Evolutionary conservation across 1,284 basidiomycete species (phyloP).

Genomic region (Coniophora puteana): DNA sequence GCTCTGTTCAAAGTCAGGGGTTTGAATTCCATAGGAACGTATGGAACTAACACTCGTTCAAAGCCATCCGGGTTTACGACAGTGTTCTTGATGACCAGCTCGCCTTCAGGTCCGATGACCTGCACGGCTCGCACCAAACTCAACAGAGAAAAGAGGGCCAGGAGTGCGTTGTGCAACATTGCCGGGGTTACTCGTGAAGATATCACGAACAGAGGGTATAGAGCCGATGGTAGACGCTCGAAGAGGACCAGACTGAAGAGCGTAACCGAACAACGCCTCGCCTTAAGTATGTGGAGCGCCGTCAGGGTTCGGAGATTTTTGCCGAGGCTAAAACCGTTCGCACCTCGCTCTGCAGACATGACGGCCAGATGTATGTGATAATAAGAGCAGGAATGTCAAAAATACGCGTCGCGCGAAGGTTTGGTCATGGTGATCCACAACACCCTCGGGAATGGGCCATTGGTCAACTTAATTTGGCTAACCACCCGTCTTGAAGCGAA

Average conservation of each 20-base stretch:
- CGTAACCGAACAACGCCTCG: not conserved
- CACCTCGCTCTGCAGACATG: too few species aligned
- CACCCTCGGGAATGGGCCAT: too few species aligned
- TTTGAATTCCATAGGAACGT: not conserved
- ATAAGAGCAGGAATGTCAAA: too few species aligned
- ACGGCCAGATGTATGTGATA: too few species aligned
- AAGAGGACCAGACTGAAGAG: not conserved
- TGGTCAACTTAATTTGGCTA: too few species aligned
- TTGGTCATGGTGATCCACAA: too few species aligned
- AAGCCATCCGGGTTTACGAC: conserved; percentile 31
- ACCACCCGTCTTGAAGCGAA: too few species aligned
- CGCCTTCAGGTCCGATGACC: conserved; percentile 18
- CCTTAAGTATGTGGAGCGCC: not conserved
- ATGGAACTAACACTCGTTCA: conserved; percentile 11
- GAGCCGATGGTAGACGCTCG: not conserved
- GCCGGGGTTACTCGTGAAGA: not conserved
- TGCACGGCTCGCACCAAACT: too few species aligned
- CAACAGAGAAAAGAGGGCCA: conserved; percentile 8
- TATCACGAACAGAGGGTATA: not conserved
- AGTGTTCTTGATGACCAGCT: conserved; percentile 25
- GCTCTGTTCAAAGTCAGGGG: conserved; percentile 5
- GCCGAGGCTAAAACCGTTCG: too few species aligned
- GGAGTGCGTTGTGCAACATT: conserved; percentile 3
- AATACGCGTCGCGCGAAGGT: too few species aligned
- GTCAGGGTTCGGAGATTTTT: not conserved